Conservation (phyloP, 2,329 filamentous ascomycete genomes). For the Thermochaetoides dissita region DNA sequence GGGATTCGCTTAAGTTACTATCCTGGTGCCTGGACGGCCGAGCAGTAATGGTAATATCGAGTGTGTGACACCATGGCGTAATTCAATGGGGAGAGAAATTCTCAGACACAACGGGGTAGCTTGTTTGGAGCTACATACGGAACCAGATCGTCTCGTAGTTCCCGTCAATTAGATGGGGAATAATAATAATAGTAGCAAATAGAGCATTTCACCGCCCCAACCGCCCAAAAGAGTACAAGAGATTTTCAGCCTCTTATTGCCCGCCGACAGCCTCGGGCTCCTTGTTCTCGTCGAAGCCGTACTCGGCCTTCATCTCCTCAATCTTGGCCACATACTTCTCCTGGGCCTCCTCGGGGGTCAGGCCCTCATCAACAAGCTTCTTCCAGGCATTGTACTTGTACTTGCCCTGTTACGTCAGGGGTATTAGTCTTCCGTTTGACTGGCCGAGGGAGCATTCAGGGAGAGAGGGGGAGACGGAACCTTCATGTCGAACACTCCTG, state of each 20-base stretch:
- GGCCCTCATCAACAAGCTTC: slow-evolving; percentile 48
- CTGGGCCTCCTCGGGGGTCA: slow-evolving; percentile 55
- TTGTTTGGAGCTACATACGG: no score
- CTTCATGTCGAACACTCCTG: slow-evolving; percentile 59
- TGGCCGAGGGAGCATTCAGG: not conserved
- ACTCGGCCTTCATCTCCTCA: slow-evolving; percentile 54
- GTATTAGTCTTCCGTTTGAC: no score
- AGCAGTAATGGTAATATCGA: not conserved
- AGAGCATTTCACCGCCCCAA: no score
- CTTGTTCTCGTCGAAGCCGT: slow-evolving; percentile 54
- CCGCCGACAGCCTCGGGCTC: slow-evolving; percentile 40
- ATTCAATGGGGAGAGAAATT: no score
- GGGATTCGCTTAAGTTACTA: not conserved
- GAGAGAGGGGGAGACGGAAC: slow-evolving; percentile 16
- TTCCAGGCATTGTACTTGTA: slow-evolving; percentile 70
- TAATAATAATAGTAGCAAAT: no score
- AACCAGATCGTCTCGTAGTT: no score
- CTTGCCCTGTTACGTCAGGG: slow-evolving; percentile 44
- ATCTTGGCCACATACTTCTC: slow-evolving; percentile 61
- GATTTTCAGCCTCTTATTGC: slow-evolving; percentile 4
- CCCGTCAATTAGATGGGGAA: no score
- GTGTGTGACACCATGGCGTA: not conserved
- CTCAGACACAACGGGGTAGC: no score
- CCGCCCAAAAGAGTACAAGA: no score
- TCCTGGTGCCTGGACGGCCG: not conserved